Conservation (phyloP, 73 alveolate species). For the Paramecium caudatum region DNA sequence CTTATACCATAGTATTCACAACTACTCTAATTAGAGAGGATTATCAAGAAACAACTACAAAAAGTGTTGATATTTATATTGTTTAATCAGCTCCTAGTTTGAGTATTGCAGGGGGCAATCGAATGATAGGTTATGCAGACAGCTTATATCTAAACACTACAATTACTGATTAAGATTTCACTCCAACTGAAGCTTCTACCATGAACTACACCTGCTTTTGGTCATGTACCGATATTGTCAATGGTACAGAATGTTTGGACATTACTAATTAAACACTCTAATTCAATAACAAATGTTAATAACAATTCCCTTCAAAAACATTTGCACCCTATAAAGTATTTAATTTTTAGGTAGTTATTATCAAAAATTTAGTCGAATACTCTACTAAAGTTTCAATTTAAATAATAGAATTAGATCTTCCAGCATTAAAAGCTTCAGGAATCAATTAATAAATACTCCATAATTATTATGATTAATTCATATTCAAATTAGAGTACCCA, state of each 20-base stretch:
- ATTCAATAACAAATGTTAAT: background rate
- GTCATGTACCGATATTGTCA: background rate
- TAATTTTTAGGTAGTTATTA: background rate
- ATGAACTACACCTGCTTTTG: background rate
- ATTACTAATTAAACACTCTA: background rate
- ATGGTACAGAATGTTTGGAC: background rate
- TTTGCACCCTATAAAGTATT: slow-evolving; percentile 29
- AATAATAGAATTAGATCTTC: slow-evolving; percentile 45
- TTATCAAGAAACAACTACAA: background rate
- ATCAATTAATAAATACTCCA: background rate
- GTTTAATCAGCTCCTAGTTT: background rate
- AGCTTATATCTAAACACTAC: background rate
- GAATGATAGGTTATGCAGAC: slow-evolving; percentile 8
- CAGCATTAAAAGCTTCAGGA: background rate
- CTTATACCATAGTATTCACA: background rate
- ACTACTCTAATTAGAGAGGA: background rate
- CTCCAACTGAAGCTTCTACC: background rate
- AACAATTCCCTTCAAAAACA: background rate
- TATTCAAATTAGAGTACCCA: background rate
- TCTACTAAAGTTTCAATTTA: background rate
- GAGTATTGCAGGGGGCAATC: slow-evolving; percentile 15
- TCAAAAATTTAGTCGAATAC: background rate
- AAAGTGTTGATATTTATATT: background rate
- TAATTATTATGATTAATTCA: slow-evolving; percentile 37
- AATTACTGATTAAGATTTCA: slow-evolving; percentile 24